These are phyloP conservation scores for Bidens hawaiensis DNA, from an alignment of 140 eudicot genomes.

Conservation along the genomic window DNA sequence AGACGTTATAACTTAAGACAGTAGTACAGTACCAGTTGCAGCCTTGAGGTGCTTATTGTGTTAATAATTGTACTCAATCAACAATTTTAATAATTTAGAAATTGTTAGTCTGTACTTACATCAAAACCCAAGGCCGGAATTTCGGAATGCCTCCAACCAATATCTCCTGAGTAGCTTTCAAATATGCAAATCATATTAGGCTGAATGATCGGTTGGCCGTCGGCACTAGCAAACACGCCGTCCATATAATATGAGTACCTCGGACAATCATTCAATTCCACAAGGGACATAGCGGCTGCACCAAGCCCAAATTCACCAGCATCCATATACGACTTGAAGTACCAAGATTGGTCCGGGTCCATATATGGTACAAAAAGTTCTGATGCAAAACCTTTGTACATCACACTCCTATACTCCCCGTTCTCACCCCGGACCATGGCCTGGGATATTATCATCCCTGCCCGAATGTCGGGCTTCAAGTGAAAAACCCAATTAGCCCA, in stretches of 20 bases:
- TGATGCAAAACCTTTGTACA: constrained; percentile 74
- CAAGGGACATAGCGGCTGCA: constrained; percentile 48
- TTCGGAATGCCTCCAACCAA: constrained; percentile 75
- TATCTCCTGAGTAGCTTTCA: constrained; percentile 65
- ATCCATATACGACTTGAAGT: constrained; percentile 70
- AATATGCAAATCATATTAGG: constrained; percentile 59
- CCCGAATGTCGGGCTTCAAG: constrained; percentile 53
- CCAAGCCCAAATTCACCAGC: constrained; percentile 82
- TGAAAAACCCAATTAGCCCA: constrained; percentile 94
- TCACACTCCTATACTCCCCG: constrained; percentile 51
- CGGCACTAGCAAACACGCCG: constrained; percentile 50
- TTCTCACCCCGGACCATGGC: constrained; percentile 50
- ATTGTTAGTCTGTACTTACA: constrained; percentile 36
- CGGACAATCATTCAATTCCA: constrained; percentile 70
- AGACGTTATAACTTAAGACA: too few species aligned
- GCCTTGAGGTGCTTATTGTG: too few species aligned
- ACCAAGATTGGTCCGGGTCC: constrained; percentile 72
- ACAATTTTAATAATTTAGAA: too few species aligned
- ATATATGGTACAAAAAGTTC: constrained; percentile 80
- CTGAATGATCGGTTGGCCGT: constrained; percentile 48
- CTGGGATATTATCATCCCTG: constrained; percentile 62
- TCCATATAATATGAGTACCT: constrained; percentile 64
- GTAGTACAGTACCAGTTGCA: too few species aligned
- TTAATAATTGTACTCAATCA: too few species aligned
- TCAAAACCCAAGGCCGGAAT: constrained; percentile 28